Base-by-base conservation (phyloP, 805 yeast genomes). In the Yamadazyma kitorensis region DNA sequence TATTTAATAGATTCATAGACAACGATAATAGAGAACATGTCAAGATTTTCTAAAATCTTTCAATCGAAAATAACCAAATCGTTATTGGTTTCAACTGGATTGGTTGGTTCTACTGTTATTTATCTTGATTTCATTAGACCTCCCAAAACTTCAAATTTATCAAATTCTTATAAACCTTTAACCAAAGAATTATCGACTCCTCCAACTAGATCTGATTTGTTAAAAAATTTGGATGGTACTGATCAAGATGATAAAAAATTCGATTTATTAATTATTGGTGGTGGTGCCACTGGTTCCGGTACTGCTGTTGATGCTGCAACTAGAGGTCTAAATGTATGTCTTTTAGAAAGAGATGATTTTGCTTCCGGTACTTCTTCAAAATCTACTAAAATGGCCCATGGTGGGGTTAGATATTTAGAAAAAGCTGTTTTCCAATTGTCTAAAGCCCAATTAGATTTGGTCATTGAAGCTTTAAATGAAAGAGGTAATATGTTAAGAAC, bases 211-310 rank as follows among this genome's bases (percentile, higher is more conserved):
- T 58, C 61, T 3, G 76, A 74, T 29, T 55, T 81, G 40, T 55
- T 81, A 39, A 65, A 64, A 3, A 24, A 13, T 6, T 8, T 15
- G 4, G 27, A 19, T 13, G 13, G 13, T 9, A 6, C 10, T 6
- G n/a, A 13, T 23, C 36, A 34, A 9, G 39, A 47, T 11, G 43
- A 62, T 29, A 59, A 74, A 34, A 73, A 81, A 54, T 80, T 75
- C 52, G 97, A 91, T 56, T 74, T 89, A n/a, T 63, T 89, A 44
- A 72, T 89, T 47, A 80, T 91, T 47, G 98, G 98, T 41, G 97
- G 96, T 47, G 98, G 98, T 56, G 97, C 97, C 24, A 82, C 93
- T 11, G 98, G 98, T 43, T 69, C 96, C 4, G 98, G 97, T 40
- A 77, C 86, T 30, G 97, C 96, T 1, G 68, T 89, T 27, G 98